Base-by-base conservation (phyloP, 805 yeast species). In the Brettanomyces naardenensis region DNA sequence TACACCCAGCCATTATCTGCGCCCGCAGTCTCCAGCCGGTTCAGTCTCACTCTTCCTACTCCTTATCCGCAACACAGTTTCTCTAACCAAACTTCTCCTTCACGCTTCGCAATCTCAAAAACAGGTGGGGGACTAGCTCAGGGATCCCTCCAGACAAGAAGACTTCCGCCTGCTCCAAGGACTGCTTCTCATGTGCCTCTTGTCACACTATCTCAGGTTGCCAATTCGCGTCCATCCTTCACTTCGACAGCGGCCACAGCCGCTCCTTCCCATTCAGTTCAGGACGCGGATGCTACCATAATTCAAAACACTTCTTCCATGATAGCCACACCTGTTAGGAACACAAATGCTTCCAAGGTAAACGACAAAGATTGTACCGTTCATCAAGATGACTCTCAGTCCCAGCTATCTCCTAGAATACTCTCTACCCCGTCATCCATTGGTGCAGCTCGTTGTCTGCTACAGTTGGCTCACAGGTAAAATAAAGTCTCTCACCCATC, bases 361-460 rank as follows among this genome's bases (percentile, higher is more conserved):
- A n/a, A 27, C 11, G 28, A 13, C 26, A 20, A 21, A 26, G 21
- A 35, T 22, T 26, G 28, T 13, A 28, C 33, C 14, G 19, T 19
- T 26, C 47, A 43, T 20, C 42, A 36, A 5, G 53, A 49, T 41
- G 47, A 52, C 41, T 46, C 59, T 3, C 54, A 51, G 31, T 28
- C 59, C 6, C 7, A 23, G 49, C 56, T 64, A 5, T 58, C 66
- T 21, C 70, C 71, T 33, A 62, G 61, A 45, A 43, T 59, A 21
- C 46, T 63, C 42, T 58, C 69, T 4, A 68, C 73, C 3, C 73
- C 73, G 6, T 65, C 69, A 4, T 65, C 71, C 1, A 67, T 66
- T 38, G 72, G 71, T 27, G 73, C 73, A 21, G 73, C 73, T 9
- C 58, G 62, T 38, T 66, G 69, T 19, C 46, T 68, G 37, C 41